Evolutionary conservation across 2,329 filamentous ascomycete species (phyloP).

Genomic region (Hypoxylon sp.): DNA sequence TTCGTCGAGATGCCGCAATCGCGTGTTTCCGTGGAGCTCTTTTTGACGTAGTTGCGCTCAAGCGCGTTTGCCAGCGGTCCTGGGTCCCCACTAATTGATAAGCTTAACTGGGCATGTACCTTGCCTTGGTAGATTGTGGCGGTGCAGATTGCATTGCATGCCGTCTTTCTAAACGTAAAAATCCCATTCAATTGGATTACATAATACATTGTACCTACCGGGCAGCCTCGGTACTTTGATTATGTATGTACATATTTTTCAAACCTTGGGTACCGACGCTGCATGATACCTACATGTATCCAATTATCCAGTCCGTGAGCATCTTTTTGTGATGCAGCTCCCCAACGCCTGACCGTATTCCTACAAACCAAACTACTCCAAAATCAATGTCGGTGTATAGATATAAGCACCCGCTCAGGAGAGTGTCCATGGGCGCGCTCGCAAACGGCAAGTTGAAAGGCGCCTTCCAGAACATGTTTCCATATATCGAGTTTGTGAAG

Average conservation of each 20-base stretch:
- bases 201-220: too few relatives aligned
- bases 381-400: too few relatives aligned
- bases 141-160: slow-evolving; percentile 20
- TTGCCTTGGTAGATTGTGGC: slow-evolving; percentile 20
- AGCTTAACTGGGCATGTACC: slow-evolving; percentile 3
- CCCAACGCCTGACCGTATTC: too few relatives aligned
- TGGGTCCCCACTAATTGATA: slow-evolving; percentile 16
- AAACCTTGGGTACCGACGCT: neutral
- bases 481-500: neutral
- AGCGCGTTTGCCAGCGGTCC: slow-evolving; percentile 26
- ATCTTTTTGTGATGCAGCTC: too few relatives aligned
- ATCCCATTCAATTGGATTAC: slow-evolving; percentile 14
- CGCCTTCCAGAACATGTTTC: neutral
- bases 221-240: too few relatives aligned
- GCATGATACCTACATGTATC: neutral
- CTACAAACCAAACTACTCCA: too few relatives aligned
- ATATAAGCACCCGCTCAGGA: too few relatives aligned
- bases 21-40: slow-evolving; percentile 33
- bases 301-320: neutral
- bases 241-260: too few relatives aligned
- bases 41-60: slow-evolving; percentile 41
- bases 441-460: neutral
- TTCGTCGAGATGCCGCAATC: slow-evolving; percentile 28
- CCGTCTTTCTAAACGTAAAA: neutral
- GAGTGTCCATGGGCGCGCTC: neutral